Evolutionary conservation across 441 rosid genomes (phyloP).

Genomic region (Syzygium syzygioides): DNA sequence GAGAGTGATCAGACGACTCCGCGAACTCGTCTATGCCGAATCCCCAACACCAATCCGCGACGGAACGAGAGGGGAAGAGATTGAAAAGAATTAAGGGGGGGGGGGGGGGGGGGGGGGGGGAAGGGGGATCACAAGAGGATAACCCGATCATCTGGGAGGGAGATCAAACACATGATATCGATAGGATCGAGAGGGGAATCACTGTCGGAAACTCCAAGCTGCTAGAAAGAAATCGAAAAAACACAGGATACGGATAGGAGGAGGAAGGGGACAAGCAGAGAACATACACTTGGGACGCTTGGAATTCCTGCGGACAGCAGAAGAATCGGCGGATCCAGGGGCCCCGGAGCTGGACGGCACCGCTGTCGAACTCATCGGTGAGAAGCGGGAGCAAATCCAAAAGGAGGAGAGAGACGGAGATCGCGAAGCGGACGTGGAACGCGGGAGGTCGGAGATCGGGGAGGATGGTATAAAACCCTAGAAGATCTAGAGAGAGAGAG

Average conservation of each 20-base stretch:
- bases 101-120: background rate
- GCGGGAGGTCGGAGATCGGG: background rate
- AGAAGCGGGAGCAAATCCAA: background rate
- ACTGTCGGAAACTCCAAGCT: background rate
- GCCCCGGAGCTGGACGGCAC: constrained; percentile 25
- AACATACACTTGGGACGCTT: constrained; percentile 40
- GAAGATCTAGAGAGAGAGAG: background rate
- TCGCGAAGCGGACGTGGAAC: background rate
- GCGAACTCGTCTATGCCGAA: background rate
- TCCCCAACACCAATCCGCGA: background rate
- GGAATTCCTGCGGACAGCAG: constrained; percentile 21
- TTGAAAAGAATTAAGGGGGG: background rate
- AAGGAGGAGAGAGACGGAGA: background rate
- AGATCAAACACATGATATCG: background rate
- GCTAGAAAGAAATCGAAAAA: background rate
- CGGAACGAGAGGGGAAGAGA: background rate
- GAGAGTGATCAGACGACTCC: background rate
- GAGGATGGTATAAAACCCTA: background rate
- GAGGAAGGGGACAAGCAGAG: background rate
- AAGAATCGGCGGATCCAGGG: constrained; percentile 30
- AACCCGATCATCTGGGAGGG: background rate
- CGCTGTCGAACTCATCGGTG: constrained; percentile 26
- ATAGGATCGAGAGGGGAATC: background rate
- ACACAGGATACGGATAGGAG: no score
- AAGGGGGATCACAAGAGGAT: background rate